These are phyloP conservation scores for Exserohilum rostratum DNA, from an alignment of 2,329 filamentous ascomycete species.

Conservation along the genomic window DNA sequence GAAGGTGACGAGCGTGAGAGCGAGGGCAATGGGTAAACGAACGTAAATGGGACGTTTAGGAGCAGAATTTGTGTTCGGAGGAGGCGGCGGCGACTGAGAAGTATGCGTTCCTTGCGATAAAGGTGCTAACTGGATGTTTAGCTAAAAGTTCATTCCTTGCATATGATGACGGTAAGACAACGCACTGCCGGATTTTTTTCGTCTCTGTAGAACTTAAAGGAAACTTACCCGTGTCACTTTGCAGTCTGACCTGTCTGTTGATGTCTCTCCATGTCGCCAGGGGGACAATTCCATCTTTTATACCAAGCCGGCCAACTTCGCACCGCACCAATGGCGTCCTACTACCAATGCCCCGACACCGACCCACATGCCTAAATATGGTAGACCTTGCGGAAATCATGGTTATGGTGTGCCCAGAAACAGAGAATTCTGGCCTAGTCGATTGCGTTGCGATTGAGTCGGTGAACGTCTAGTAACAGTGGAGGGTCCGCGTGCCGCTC, in stretches of 20 bases:
- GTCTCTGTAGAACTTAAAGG: not conserved
- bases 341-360: not conserved
- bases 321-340: conserved; percentile 18
- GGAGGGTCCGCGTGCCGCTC: conserved; percentile 18
- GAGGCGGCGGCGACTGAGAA: conserved; percentile 16
- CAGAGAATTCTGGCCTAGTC: conserved; percentile 15
- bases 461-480: conserved; percentile 18
- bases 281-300: conserved; percentile 16
- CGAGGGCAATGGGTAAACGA: conserved; percentile 54
- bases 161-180: not conserved
- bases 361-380: conserved; percentile 37
- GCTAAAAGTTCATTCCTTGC: not conserved
- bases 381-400: conserved; percentile 36
- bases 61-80: not conserved
- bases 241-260: conserved; percentile 14
- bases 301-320: conserved; percentile 29
- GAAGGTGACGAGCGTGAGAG: conserved; percentile 56
- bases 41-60: conserved; percentile 31
- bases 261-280: conserved; percentile 4
- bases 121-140: not conserved
- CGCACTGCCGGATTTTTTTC: not conserved
- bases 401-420: conserved; percentile 19
- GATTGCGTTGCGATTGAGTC: conserved; percentile 7
- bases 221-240: conserved; percentile 28
- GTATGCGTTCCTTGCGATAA: conserved; percentile 5